Conservation (phyloP, 1,284 basidiomycete genomes). For the Heterobasidion occidentale region DNA sequence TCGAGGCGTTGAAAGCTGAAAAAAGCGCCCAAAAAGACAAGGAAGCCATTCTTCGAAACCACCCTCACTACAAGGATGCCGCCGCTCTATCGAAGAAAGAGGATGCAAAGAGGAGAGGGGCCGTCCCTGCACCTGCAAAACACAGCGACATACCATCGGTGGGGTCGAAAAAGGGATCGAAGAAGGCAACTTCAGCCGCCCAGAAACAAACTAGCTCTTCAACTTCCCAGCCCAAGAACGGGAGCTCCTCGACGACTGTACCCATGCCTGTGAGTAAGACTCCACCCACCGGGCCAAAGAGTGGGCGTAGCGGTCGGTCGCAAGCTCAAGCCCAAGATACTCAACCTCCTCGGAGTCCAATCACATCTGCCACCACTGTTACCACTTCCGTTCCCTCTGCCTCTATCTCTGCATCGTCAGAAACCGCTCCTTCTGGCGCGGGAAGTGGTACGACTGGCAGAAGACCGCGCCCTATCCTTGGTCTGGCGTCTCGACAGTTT, state of each 20-base stretch:
- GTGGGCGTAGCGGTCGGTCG: constrained; percentile 6
- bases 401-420: constrained; percentile 11
- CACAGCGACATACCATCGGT: constrained; percentile 8
- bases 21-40: constrained; percentile 67
- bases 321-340: constrained; percentile 3
- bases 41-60: constrained; percentile 58
- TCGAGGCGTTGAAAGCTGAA: constrained; percentile 83
- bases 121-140: constrained; percentile 9
- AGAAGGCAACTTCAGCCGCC: constrained; percentile 6
- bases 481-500: constrained; percentile 53
- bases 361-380: constrained; percentile 10
- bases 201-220: constrained; percentile 5
- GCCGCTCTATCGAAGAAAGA: constrained; percentile 33
- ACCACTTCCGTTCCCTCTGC: constrained; percentile 3
- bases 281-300: not conserved
- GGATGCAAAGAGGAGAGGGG: constrained; percentile 43
- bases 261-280: constrained; percentile 4
- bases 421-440: constrained; percentile 4
- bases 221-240: constrained; percentile 2
- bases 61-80: constrained; percentile 57
- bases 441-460: constrained; percentile 6
- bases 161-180: not conserved
- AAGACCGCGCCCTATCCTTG: constrained; percentile 44
- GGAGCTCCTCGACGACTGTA: constrained; percentile 6
- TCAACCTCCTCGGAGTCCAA: not conserved